Base-by-base conservation (phyloP, 1,284 basidiomycete genomes). In the Grifola frondosa region DNA sequence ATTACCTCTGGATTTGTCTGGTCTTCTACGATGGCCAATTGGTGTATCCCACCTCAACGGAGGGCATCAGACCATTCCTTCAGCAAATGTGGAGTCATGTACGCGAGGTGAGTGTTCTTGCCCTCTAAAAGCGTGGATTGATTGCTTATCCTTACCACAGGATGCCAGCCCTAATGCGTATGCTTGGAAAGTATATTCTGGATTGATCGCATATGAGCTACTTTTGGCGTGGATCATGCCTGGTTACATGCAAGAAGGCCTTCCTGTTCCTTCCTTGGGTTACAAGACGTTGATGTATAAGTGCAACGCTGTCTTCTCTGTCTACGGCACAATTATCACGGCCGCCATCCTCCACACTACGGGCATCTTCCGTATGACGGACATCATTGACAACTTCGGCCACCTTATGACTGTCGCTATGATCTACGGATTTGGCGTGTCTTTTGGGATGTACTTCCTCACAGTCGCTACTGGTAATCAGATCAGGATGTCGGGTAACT, bases 1-100 rank as follows among this genome's bases (percentile, higher is more conserved):
- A 98, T 70, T 99, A 99, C 71, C 81, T 99, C 54, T 98, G 93
- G 91, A 92, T 94, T 55, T 99, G 97, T 61, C 77, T 98, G 29
- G 94, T 90, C 81, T 97, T 94, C 68, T 95, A 98, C 64, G 88
- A 97, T 54, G 96, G 96, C 40, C 75, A 79, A 56, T 73, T 97
- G 30, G 82, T 90, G n/a, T 69, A 79, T 54, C 94, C 94, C 0
- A 71, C 69, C 23, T 87, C 88, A 10, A 45, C 82, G 17, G 78
- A 80, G 34, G 90, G 92, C 53, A 75, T 95, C 40, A 58, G 71
- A 44, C 92, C 95, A 1, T 97, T 96, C 74, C 65, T 97, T 22
- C 60, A 68, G 42, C 76, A 80, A 36, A 94, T 97, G 90, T 90
- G 88, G 80, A 72, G 67, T 11, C 93, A 97, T 64, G 74, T 95